Base-by-base conservation (phyloP, 345 rosid genomes). In the Euphorbia pulcherrima region DNA sequence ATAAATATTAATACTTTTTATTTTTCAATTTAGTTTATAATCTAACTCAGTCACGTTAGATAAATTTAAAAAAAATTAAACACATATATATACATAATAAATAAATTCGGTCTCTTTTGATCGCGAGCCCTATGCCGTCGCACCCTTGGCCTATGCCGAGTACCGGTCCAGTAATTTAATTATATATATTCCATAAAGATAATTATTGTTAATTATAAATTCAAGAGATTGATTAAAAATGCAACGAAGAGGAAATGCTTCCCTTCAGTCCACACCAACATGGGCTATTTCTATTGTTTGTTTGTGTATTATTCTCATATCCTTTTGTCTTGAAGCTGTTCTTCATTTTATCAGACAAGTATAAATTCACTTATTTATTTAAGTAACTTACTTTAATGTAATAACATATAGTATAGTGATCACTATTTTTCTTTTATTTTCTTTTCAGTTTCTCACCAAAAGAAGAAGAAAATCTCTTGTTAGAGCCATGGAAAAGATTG, bases 271-370 rank as follows among this genome's bases (percentile, higher is more conserved):
- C 14, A 72, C 80, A 3, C 80, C 80, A 39, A 77, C 70, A 20
- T 77, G 76, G 80, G 80, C 67, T 20, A 68, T 68, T 64, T 72
- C 76, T 3, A 35, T 72, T 63, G 58, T 77, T 67, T 67, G 75
- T 55, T 64, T 72, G 16, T 68, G 74, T 50, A 56, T 77, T 52
- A 62, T 68, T 60, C 30, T 77, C 30, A n/a, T 68, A 6, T 72
- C 73, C 26, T 51, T 59, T 23, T 4, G 46, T 5, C 55, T 71
- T 57, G 80, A 77, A 20, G 64, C 57, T 51, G 62, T 41, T 16
- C 73, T 77, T 50, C 79, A 67, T 51, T 41, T 41, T 57, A 35
- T 76, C 28, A 17, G 69, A 30, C 6, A 70, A 73, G 79, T 75
- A 64, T 20, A 18, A 33, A 26, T 39, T n/a, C n/a, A n/a, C n/a